Percentiles rank a stretch among this genome's conserved stretches.
Evolutionary conservation across 2,329 filamentous ascomycete species (phyloP).

Genomic region (Cercospora sesami): DNA sequence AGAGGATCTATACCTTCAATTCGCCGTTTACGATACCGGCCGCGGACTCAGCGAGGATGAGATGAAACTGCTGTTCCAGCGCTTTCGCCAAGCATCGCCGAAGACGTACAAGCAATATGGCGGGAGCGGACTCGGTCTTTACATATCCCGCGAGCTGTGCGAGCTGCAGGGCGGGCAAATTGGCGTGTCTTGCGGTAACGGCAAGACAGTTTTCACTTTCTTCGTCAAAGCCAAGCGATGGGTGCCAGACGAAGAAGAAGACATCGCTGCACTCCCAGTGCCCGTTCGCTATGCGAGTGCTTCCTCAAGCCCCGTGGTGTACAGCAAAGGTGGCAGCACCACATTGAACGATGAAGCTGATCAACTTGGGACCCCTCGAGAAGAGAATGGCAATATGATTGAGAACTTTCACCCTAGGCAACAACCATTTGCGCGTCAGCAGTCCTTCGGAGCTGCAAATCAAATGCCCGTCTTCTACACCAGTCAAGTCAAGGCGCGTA

Average conservation of each 20-base stretch:
- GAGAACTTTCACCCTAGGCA: constrained; percentile 19
- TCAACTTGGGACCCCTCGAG: constrained; percentile 8
- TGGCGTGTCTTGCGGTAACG: constrained; percentile 44
- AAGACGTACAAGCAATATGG: constrained; percentile 45
- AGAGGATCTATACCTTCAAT: constrained; percentile 44
- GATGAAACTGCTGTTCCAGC: constrained; percentile 46
- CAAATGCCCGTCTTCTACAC: not conserved
- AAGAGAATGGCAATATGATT: constrained; percentile 13
- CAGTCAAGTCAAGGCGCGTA: not conserved
- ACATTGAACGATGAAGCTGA: constrained; percentile 11
- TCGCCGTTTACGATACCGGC: constrained; percentile 47
- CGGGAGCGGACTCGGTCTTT: constrained; percentile 47
- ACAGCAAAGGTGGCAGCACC: constrained; percentile 29
- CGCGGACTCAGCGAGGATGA: constrained; percentile 44
- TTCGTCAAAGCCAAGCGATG: constrained; percentile 43
- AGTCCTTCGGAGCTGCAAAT: not conserved
- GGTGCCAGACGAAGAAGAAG: constrained; percentile 13
- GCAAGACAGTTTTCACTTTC: constrained; percentile 49
- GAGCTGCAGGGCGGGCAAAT: constrained; percentile 49
- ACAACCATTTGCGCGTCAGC: constrained; percentile 11
- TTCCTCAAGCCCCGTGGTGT: constrained; percentile 31
- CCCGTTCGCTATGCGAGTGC: constrained; percentile 26
- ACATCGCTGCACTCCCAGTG: constrained; percentile 2
- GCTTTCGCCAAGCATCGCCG: constrained; percentile 42
- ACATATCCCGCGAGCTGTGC: constrained; percentile 49